Evolutionary conservation across 2,329 filamentous ascomycete genomes (phyloP), one percentile per base, ranked within the genome.

Genomic region (Cladosporium sp.): DNA sequence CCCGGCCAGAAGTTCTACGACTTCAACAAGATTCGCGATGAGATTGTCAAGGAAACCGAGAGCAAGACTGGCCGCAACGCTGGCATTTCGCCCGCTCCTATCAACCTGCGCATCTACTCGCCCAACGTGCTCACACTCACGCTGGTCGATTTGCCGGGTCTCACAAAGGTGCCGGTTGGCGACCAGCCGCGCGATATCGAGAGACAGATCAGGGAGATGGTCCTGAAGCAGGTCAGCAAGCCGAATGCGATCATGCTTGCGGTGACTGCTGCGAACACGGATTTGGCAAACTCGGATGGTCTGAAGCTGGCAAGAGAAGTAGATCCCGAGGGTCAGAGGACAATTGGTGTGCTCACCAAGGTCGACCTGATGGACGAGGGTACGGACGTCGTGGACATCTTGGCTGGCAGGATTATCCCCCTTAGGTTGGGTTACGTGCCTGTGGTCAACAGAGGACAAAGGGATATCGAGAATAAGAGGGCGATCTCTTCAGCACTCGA

Each of bases 281-380:
- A 99, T 82, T 78, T 99, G 78, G 93, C 93, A 65, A 99, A 99
- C 77, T 99, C 93, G 17, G 93, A 99, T 70, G 93, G 93, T 63
- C 74, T 99, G 68, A 96, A 99, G 76, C 80, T 99, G 61, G 93
- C 93, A 36, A 83, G 93, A 64, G 92, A 99, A 74, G 93, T 99
- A 37, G 93, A 99, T 64, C 92, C 92, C 3, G 91, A 99, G 69
- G 93, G 93, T 65, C 92, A 97, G 75, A 83, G 93, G 68, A 99
- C 93, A 43, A 99, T 99, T 59, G 93, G 93, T 80, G 93, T 99
- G 55, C 80, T 99, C 63, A 97, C 92, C 62, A 99, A 99, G 80
- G 91, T 99, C 55, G 93, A 99, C 74, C 74, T 99, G 67, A 99
- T 99, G 93, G 93, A 99, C 70, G 89, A 96, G 20, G 93, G 93